phyloP scores from a whole-genome alignment of 108 stramenopile genomes.

The Aureococcus anophagefferens region DNA sequence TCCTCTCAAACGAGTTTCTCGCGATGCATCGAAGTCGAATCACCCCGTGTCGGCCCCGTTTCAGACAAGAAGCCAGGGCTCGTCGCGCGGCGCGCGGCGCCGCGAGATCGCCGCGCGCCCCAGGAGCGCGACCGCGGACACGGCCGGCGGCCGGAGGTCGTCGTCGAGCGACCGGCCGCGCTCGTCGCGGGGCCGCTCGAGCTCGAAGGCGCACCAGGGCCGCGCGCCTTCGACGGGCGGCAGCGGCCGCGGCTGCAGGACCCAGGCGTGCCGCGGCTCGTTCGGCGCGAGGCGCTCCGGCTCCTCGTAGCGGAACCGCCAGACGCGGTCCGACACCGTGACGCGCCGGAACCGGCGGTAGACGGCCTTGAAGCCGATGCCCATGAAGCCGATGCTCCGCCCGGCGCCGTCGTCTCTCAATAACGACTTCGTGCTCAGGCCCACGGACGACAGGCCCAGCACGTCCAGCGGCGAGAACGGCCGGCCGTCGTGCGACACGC shows the following conservation, averaged over 20 bases:
- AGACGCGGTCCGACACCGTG: neutral
- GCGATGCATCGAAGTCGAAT: no score
- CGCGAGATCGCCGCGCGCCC: neutral
- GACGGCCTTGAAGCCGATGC: slow-evolving; percentile 1
- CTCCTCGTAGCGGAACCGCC: neutral
- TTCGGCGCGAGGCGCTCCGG: neutral
- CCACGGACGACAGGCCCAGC: slow-evolving; percentile 11
- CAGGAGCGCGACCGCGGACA: neutral
- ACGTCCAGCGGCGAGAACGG: neutral
- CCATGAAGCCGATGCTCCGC: slow-evolving; percentile 26
- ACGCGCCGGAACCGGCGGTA: neutral
- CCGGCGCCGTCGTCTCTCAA: neutral
- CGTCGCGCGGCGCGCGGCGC: no score
- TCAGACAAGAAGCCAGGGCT: no score
- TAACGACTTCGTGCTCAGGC: slow-evolving; percentile 4
- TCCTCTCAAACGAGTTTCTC: no score
- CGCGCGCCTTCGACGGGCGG: no score
- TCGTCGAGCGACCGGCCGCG: neutral
- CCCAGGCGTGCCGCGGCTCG: neutral
- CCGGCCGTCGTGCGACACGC: neutral
- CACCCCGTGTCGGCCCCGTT: no score
- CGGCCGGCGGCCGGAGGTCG: neutral
- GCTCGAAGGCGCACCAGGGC: neutral
- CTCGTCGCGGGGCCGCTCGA: neutral
- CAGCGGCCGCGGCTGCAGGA: neutral